Conservation (phyloP, 2,329 filamentous ascomycete species). For the Pseudopyrenochaeta lycopersici region DNA sequence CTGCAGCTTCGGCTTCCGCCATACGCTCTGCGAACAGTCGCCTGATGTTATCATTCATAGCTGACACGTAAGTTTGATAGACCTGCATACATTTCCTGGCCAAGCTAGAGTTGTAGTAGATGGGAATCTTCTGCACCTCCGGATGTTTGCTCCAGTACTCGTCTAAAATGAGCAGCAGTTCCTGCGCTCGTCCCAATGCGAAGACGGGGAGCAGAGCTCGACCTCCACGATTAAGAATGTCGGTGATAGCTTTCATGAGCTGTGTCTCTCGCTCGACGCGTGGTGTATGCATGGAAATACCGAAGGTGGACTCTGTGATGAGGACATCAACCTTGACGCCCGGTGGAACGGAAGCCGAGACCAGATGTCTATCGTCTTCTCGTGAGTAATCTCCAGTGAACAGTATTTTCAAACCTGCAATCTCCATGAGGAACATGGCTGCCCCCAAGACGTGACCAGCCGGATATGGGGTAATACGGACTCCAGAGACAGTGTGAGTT, state of each 20-base stretch:
- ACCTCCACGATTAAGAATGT: constrained; percentile 88
- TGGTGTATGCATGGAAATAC: constrained; percentile 92
- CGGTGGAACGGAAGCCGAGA: constrained; percentile 89
- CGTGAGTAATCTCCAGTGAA: constrained; percentile 98
- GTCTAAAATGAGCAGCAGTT: constrained; percentile 91
- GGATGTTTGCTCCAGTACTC: constrained; percentile 94
- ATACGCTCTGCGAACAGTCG: constrained; percentile 91
- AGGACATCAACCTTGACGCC: constrained; percentile 93
- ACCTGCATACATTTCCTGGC: constrained; percentile 98
- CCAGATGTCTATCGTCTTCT: constrained; percentile 93
- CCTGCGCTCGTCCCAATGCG: constrained; percentile 90
- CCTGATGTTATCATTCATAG: constrained; percentile 99
- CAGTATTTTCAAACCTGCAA: constrained; percentile 93
- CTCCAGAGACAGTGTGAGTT: constrained; percentile 95
- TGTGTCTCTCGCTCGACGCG: constrained; percentile 90
- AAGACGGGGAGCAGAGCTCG: constrained; percentile 95
- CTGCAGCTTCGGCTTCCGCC: constrained; percentile 85
- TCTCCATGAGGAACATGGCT: constrained; percentile 98
- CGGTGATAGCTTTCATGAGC: constrained; percentile 94
- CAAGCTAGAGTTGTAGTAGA: constrained; percentile 96
- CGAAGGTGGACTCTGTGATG: constrained; percentile 97
- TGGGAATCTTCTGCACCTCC: constrained; percentile 89
- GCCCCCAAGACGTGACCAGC: constrained; percentile 97
- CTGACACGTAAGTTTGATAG: constrained; percentile 96
- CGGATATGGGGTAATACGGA: constrained; percentile 95